A percentile compares a stretch with the other conserved stretches of the same genome.
These are phyloP conservation scores for Aspergillus sp. DNA, from an alignment of 2,329 filamentous ascomycete genomes.

Conservation along the genomic window DNA sequence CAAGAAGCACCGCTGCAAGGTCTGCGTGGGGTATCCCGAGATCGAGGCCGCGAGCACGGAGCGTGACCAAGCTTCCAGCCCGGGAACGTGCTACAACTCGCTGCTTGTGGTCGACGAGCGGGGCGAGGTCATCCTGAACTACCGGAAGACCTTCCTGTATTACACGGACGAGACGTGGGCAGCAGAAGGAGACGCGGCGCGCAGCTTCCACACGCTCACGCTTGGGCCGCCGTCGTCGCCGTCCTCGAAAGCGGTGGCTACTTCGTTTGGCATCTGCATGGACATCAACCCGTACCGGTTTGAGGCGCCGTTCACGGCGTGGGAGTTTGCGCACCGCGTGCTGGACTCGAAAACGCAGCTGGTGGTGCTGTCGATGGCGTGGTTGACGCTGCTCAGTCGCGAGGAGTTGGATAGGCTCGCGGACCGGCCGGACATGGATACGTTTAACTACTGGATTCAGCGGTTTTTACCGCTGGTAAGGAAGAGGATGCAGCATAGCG, in stretches of 20 bases:
- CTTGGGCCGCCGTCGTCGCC: too few relatives aligned
- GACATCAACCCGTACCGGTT: slow-evolving; percentile 63
- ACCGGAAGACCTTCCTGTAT: slow-evolving; percentile 64
- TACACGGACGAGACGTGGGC: slow-evolving; percentile 67
- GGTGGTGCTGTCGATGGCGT: slow-evolving; percentile 62
- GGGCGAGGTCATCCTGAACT: slow-evolving; percentile 56
- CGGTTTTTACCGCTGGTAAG: slow-evolving; percentile 54
- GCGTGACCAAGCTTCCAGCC: neutral
- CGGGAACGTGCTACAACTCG: slow-evolving; percentile 54
- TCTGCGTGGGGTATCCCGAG: slow-evolving; percentile 65
- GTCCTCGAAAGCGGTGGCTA: slow-evolving; percentile 23
- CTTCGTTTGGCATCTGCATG: slow-evolving; percentile 51
- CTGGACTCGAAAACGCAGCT: slow-evolving; percentile 48
- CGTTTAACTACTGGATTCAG: slow-evolving; percentile 62
- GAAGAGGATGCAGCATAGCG: slow-evolving; percentile 26
- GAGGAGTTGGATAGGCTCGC: slow-evolving; percentile 47
- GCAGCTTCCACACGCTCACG: slow-evolving; percentile 28
- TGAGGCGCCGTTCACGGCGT: slow-evolving; percentile 55
- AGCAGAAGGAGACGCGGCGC: slow-evolving; percentile 45
- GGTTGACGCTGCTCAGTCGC: slow-evolving; percentile 53
- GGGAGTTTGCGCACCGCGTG: slow-evolving; percentile 59
- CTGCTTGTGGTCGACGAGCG: slow-evolving; percentile 55
- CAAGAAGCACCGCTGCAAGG: slow-evolving; percentile 53
- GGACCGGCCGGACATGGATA: slow-evolving; percentile 54
- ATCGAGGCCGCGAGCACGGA: slow-evolving; percentile 20